Percentiles rank a stretch among this genome's conserved stretches.
Conservation (phyloP, 176 grass and related monocot species). For the Oryza meridionalis region DNA sequence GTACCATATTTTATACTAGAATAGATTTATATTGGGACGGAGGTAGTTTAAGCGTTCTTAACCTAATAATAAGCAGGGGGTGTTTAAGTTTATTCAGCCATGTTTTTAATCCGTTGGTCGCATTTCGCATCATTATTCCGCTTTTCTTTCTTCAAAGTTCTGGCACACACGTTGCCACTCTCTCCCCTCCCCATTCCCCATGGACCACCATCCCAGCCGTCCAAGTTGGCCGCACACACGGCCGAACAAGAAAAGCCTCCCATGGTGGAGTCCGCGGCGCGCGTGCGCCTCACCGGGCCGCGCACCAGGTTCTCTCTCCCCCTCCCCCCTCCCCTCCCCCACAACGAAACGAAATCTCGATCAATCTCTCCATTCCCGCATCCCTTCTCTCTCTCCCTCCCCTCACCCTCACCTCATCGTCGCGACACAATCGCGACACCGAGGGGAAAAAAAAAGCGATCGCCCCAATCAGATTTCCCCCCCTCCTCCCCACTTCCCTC, state of each 20-base stretch:
- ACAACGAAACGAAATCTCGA: not conserved
- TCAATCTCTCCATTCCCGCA: conserved; percentile 20
- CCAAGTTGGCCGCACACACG: conserved; percentile 30
- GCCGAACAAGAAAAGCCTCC: conserved; percentile 18
- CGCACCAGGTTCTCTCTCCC: conserved; percentile 41
- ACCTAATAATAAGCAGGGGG: no score
- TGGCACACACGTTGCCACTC: no score
- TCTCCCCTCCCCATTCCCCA: no score
- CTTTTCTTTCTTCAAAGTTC: no score
- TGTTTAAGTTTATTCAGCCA: no score
- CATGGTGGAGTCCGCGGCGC: conserved; percentile 41
- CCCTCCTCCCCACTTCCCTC: not conserved
- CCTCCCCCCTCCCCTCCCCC: not conserved
- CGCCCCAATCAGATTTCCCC: not conserved
- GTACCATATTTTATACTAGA: no score
- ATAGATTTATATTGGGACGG: no score
- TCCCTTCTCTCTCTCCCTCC: conserved; percentile 16
- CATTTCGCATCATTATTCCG: no score
- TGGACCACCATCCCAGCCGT: conserved; percentile 11
- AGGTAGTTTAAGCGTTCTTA: no score
- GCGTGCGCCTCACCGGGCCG: conserved; percentile 20
- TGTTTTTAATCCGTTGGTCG: no score
- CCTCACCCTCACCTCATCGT: conserved; percentile 2
- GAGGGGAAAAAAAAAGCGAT: not conserved
- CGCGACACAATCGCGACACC: conserved; percentile 7